These are phyloP conservation scores for Rhodotorula toruloides DNA, from an alignment of 768 basidiomycete species.

Conservation along the genomic window DNA sequence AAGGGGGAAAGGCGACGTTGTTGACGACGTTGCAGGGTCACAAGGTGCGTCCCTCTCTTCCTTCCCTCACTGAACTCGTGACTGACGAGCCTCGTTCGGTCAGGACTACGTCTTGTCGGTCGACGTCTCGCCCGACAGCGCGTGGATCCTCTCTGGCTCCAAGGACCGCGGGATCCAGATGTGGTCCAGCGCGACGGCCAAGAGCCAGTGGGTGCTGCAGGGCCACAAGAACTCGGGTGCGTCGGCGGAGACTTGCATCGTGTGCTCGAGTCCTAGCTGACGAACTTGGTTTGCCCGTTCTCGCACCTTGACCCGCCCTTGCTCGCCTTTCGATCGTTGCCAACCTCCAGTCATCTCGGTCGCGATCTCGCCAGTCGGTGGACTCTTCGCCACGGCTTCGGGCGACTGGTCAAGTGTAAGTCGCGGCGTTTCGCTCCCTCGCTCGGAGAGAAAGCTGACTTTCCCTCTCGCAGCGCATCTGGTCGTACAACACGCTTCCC, in stretches of 20 bases:
- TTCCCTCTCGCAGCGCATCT: background rate
- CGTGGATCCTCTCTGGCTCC: slow-evolving; percentile 89
- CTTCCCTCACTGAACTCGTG: background rate
- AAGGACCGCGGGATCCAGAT: slow-evolving; percentile 96
- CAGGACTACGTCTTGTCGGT: slow-evolving; percentile 70
- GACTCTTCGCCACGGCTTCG: slow-evolving; percentile 62
- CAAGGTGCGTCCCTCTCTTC: slow-evolving; percentile 54
- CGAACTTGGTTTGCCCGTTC: background rate
- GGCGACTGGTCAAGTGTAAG: slow-evolving; percentile 61
- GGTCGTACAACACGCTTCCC: no score
- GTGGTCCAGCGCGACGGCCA: slow-evolving; percentile 72
- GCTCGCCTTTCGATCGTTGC: background rate
- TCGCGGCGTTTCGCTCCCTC: background rate
- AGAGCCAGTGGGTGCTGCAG: slow-evolving; percentile 89
- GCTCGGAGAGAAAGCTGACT: background rate
- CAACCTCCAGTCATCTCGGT: slow-evolving; percentile 60
- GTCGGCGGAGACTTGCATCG: slow-evolving; percentile 44
- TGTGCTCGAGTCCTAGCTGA: background rate
- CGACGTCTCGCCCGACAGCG: slow-evolving; percentile 81
- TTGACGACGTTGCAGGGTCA: slow-evolving; percentile 84
- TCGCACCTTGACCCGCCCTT: background rate
- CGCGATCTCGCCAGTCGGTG: slow-evolving; percentile 61
- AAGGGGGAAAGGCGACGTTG: slow-evolving; percentile 56
- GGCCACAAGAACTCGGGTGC: slow-evolving; percentile 64
- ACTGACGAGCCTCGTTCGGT: background rate